Base-by-base conservation (phyloP, 2,329 filamentous ascomycete genomes). In the Hymenoscyphus scutula region DNA sequence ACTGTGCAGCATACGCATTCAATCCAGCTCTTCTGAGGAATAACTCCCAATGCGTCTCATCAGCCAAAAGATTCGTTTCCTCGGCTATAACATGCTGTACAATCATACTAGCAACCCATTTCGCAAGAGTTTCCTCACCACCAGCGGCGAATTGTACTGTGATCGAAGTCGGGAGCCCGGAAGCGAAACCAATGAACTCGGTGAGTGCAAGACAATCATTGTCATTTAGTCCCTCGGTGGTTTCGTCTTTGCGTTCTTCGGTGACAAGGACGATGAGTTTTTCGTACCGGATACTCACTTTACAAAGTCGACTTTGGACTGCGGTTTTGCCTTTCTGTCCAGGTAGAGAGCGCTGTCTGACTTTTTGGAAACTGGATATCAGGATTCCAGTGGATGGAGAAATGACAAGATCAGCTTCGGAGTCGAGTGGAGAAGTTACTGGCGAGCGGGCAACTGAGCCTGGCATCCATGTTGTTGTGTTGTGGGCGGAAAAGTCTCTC, bases 401-500 rank as follows among this genome's bases (percentile, higher is more conserved):
- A 5, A 93, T 69, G 0, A 89, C 83, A 2, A 97, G 75, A 69
- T 97, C 92, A 2, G 90, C 88, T 73, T 92, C 89, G 5, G 78
- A 76, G 0, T 76, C 75, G 1, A 82, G 73, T 0, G 76, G 66
- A 0, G 78, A 80, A 3, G 69, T 63, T 2, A 76, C 62, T n/a
- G 75, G 73, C 7, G 76, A 76, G n/a, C 74, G 72, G 29, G 67
- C 64, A 27, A 74, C 69, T 56, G 74, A 71, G 59, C 66, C 73
- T 29, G 59, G 74, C 60, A 72, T 65, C 77, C 77, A 77, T 10
- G 64, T 41, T 37, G 73, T 60, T 5, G 70, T 73, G 53, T 77
- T 76, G 66, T 78, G 74, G 5, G 72, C 71, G 4, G 74, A 74
- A 62, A 85, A 87, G 66, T 89, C 85, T 56, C 87, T 80, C 65